These are phyloP conservation scores for Penicillium daleae DNA, from an alignment of 495 filamentous ascomycete genomes.

Conservation along the genomic window DNA sequence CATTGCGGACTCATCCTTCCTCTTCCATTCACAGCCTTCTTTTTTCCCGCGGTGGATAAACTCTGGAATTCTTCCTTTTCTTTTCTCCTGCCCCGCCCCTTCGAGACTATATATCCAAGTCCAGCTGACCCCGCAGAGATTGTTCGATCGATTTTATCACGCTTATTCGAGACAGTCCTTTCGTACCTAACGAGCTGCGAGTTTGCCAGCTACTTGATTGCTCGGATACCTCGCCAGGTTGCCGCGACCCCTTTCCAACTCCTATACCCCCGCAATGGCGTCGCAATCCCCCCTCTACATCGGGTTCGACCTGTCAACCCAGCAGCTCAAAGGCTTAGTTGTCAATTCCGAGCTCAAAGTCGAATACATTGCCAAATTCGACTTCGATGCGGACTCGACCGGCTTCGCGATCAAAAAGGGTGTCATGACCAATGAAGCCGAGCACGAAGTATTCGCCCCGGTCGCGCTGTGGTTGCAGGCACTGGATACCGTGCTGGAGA, in stretches of 20 bases:
- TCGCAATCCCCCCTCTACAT: slow-evolving; percentile 71
- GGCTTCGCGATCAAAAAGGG: slow-evolving; percentile 82
- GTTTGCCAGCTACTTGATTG: background rate
- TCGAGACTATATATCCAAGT: background rate
- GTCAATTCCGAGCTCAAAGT: slow-evolving; percentile 69
- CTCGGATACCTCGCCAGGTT: background rate
- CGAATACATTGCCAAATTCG: slow-evolving; percentile 58
- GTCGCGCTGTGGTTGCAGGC: slow-evolving; percentile 95
- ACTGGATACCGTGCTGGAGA: slow-evolving; percentile 77
- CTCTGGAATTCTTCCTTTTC: background rate
- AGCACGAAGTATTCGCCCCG: slow-evolving; percentile 88
- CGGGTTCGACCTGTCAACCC: slow-evolving; percentile 94
- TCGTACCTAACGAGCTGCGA: background rate
- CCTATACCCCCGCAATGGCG: slow-evolving; percentile 31
- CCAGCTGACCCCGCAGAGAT: background rate
- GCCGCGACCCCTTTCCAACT: background rate
- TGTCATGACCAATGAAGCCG: slow-evolving; percentile 76
- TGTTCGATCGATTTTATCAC: background rate
- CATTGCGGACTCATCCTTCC: slow-evolving; percentile 21
- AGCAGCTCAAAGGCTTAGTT: slow-evolving; percentile 91
- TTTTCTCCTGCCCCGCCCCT: background rate
- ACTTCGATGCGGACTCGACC: slow-evolving; percentile 72
- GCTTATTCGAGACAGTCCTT: background rate
- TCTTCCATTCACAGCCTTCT: slow-evolving; percentile 1
- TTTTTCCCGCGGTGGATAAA: slow-evolving; percentile 11